Conservation (phyloP, 768 basidiomycete species). For the Crepidotus variabilis region DNA sequence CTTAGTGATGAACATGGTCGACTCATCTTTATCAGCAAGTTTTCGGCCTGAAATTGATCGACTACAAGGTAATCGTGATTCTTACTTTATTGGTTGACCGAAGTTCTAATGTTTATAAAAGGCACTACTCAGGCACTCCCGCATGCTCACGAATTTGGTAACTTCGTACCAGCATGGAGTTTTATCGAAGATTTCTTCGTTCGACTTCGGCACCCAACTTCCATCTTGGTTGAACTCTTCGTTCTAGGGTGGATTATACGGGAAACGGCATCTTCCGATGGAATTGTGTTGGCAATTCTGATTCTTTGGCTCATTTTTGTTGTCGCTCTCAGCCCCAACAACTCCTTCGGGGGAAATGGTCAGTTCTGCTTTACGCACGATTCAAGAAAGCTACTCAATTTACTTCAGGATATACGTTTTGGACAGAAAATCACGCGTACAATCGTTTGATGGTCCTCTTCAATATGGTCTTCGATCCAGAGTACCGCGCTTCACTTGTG, state of each 20-base stretch:
- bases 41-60: constrained; percentile 17
- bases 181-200: constrained; percentile 23
- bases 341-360: constrained; percentile 34
- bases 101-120: background rate
- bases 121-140: constrained; percentile 11
- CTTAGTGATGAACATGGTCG: background rate
- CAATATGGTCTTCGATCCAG: constrained; percentile 30
- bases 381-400: background rate
- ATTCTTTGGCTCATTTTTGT: constrained; percentile 21
- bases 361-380: constrained; percentile 1
- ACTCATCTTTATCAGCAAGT: constrained; percentile 15
- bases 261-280: constrained; percentile 14
- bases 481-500: constrained; percentile 29
- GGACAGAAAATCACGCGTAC: constrained; percentile 31
- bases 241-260: constrained; percentile 18
- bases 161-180: constrained; percentile 30
- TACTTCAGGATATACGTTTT: constrained; percentile 34
- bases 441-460: constrained; percentile 35
- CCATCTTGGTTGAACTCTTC: constrained; percentile 22
- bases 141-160: constrained; percentile 22
- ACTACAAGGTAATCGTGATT: constrained; percentile 13
- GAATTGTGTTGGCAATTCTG: constrained; percentile 22
- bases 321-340: constrained; percentile 28
- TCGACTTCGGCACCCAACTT: constrained; percentile 18
- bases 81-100: background rate